Base-by-base conservation (phyloP, 1,284 basidiomycete genomes). In the Leccinum subfulvum region DNA sequence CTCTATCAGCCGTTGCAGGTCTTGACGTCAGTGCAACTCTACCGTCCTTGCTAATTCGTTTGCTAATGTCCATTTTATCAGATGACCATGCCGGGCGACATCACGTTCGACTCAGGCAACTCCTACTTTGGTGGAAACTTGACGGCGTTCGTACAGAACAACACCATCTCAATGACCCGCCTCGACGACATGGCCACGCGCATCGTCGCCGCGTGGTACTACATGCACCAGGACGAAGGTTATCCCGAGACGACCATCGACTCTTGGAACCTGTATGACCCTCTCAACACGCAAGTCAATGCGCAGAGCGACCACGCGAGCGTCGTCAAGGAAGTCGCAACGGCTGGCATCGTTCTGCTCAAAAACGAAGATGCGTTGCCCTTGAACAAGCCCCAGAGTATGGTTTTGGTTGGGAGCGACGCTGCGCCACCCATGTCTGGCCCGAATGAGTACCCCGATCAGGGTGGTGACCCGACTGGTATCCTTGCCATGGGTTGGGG, bases 281-380 rank as follows among this genome's bases (percentile, higher is more conserved):
- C 80, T 8, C 70, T 76, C 26, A 85, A 85, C 68, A 73, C 75
- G 28, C 77, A 84, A 62, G 84, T 92, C 10, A 83, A 89, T 63
- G 90, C 90, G 1, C 80, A 85, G 62, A 83, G 78, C 1, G 80
- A 84, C 56, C 82, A 86, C 68, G 80, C 75, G 1, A 81, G 82
- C 0, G 73, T 91, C 6, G 85, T 84, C 10, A 81, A 84, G 33
- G 81, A 91, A 64, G 86, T 94, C 21, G 91, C 85, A 3, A 81
- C 84, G 0, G 86, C 85, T 0, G 89, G 88, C 0, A 86, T 87
- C 1, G 89, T 94, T 6, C 76, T 95, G 28, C 82, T 94, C 23
- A 94, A 95, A 80, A 95, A 95, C 73, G 69, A 75, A 8, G 77
- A 81, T 4, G 80, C 76, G 0, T 75, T 92, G 0, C 90, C 90